Conservation (phyloP, 164 flowering plant genomes). For the Houttuynia cordata region DNA sequence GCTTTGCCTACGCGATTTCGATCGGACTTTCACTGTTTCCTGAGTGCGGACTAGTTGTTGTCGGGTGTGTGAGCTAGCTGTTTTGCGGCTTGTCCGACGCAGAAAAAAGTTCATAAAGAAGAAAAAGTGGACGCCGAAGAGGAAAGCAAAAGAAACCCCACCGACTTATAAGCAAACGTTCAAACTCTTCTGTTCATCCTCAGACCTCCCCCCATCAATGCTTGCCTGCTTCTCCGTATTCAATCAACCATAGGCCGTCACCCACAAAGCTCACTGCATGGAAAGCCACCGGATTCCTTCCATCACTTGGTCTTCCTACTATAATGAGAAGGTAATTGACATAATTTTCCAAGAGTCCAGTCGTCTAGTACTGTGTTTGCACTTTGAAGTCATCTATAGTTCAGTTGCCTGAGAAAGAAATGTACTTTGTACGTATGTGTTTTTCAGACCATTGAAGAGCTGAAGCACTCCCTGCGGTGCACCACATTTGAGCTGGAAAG, state of each 20-base stretch:
- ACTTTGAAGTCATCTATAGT: background rate
- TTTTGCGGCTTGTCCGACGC: background rate
- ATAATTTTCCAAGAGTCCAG: too few relatives aligned
- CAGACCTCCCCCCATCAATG: background rate
- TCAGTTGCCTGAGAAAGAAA: background rate
- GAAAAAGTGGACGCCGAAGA: background rate
- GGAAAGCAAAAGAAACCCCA: background rate
- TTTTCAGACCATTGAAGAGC: constrained; percentile 40
- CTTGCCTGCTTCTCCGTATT: background rate
- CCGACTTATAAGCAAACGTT: background rate
- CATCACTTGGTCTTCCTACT: background rate
- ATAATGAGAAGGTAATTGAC: background rate
- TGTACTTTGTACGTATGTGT: background rate
- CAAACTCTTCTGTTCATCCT: too few relatives aligned
- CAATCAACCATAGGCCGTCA: background rate
- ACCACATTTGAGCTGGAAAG: constrained; percentile 41
- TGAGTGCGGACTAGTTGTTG: background rate
- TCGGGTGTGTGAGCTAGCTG: background rate
- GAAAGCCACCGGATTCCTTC: background rate
- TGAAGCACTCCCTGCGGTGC: constrained; percentile 39
- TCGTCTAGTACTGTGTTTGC: too few relatives aligned
- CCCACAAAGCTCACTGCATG: background rate
- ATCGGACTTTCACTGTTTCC: too few relatives aligned
- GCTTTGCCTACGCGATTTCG: too few relatives aligned
- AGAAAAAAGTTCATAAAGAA: background rate